phyloP scores from a whole-genome alignment of 139 green algal genomes.

The Tetratostichococcus sp. region DNA sequence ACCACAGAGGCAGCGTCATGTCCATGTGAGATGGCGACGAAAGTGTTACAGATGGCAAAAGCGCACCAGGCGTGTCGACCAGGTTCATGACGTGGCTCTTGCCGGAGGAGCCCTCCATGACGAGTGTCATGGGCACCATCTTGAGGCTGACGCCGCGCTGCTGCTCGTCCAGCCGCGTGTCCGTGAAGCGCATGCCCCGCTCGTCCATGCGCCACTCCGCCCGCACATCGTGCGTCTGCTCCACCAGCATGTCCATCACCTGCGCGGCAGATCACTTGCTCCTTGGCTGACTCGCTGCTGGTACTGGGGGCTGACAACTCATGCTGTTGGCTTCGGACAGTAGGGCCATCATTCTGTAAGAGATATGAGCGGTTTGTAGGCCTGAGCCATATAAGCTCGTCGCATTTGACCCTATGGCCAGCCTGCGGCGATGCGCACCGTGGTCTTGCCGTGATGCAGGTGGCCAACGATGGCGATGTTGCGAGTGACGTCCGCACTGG shows the following conservation, averaged over 20 bases:
- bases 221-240: conserved; percentile 81
- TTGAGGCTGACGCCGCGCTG: conserved; percentile 90
- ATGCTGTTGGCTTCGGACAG: no score
- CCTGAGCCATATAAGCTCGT: no score
- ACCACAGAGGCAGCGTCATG: no score
- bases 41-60: background rate
- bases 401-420: no score
- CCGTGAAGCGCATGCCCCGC: conserved; percentile 85
- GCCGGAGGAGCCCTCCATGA: conserved; percentile 70
- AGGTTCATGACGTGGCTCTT: conserved; percentile 90
- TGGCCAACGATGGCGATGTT: conserved; percentile 92
- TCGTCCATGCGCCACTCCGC: conserved; percentile 41
- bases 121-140: conserved; percentile 86
- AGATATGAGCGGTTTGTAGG: no score
- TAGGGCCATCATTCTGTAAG: no score
- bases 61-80: conserved; percentile 78
- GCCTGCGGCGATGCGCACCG: no score
- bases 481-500: conserved; percentile 75
- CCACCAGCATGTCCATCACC: conserved; percentile 97
- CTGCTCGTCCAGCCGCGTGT: conserved; percentile 95
- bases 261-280: background rate
- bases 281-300: no score
- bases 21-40: no score
- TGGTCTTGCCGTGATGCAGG: conserved; percentile 97
- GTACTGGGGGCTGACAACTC: no score